A percentile compares a stretch with the other conserved stretches of the same genome.
These are phyloP conservation scores for Fraxinus greggii DNA, from an alignment of 305 asterid species.

Conservation along the genomic window DNA sequence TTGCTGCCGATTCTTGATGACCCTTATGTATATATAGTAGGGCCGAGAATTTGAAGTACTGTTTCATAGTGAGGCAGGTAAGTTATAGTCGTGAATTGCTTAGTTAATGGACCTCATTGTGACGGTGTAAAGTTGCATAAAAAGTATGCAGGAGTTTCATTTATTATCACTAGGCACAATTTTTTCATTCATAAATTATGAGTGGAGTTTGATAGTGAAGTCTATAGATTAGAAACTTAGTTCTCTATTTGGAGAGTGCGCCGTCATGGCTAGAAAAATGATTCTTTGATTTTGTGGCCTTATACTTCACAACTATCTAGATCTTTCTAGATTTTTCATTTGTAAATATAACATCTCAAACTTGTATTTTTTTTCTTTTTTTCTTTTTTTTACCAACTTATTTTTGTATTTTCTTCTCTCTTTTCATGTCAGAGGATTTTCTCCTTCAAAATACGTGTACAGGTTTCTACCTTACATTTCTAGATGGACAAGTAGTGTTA, in stretches of 20 bases:
- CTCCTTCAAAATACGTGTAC: background rate
- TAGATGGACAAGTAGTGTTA: background rate
- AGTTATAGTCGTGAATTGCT: background rate
- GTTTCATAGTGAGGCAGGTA: slow-evolving; percentile 24
- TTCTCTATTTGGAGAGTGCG: slow-evolving; percentile 32
- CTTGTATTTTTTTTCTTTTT: background rate
- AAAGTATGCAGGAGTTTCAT: background rate
- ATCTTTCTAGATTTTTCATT: background rate
- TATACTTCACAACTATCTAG: slow-evolving; percentile 13
- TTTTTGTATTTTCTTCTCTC: background rate
- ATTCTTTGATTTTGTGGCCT: slow-evolving; percentile 46
- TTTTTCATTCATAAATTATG: slow-evolving; percentile 25
- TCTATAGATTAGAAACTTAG: slow-evolving; percentile 31
- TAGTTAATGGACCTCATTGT: background rate
- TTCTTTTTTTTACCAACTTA: background rate
- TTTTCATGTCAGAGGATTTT: background rate
- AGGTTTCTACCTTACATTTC: background rate
- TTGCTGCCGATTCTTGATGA: slow-evolving; percentile 59
- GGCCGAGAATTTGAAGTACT: slow-evolving; percentile 16
- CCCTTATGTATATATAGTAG: slow-evolving; percentile 39
- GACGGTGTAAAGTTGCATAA: background rate
- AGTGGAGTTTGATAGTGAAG: slow-evolving; percentile 37
- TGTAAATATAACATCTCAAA: background rate
- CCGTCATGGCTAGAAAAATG: slow-evolving; percentile 27
- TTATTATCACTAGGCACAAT: background rate